Base-by-base conservation (phyloP, 2,329 filamentous ascomycete species). In the Cercospora sp. region DNA sequence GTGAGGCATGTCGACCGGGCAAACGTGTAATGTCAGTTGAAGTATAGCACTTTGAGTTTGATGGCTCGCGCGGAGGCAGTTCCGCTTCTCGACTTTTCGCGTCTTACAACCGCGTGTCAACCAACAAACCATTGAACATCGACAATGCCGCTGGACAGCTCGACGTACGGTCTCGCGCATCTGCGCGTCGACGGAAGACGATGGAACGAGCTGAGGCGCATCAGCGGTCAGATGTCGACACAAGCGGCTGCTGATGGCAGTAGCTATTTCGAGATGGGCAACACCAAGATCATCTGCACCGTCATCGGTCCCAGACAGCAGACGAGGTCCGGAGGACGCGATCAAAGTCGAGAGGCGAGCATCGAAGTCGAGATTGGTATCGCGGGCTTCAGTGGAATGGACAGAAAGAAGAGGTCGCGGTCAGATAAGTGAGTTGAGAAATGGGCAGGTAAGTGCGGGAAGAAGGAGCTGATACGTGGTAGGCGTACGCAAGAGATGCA, bases 201-300 rank as follows among this genome's bases (percentile, higher is more conserved):
- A 75, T 99, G 95, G 95, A 98, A 99, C 83, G 95, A 99, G 80
- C 88, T 99, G 45, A 93, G 95, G 30, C 89, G 92, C 7, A 87
- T 97, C 61, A 89, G 93, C 77, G 94, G 91, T 59, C 92, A 96
- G 81, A 93, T 99, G 77, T 91, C 91, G 70, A 97, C 93, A 1
- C 95, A 97, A 80, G 90, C 94, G 69, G 91, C 94, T 60, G 93
- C 94, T 65, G 95, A 98, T 75, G 95, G 95, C 40, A 97, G 92
- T 55, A 92, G 91, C 69, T 97, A 97, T 81, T 88, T 98, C 68
- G 93, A 97, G 79, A 97, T 97, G 90, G 95, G 95, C 75, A 97
- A 98, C 82, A 99, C 95, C 23, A 95, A 97, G 78, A 90, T 99
- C 74, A 92, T 98, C 81, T 97, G 94, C 81, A 93, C 94, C 26